These are phyloP conservation scores for Ramicandelaber brevisporus DNA, from an alignment of 192 early-diverging fungal species.

Conservation along the genomic window DNA sequence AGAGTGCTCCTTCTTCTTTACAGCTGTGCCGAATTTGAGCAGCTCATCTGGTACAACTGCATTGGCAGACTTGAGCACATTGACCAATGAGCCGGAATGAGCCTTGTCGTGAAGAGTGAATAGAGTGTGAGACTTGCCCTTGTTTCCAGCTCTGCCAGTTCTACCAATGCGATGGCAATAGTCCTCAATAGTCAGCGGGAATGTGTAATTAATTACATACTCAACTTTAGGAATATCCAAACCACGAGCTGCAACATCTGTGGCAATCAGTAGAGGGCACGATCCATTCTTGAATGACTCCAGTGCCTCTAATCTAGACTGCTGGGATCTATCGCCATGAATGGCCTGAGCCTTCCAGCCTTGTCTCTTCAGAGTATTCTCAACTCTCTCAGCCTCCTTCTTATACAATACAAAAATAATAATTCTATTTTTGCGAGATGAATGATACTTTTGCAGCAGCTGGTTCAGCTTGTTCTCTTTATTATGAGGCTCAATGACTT, in stretches of 20 bases:
- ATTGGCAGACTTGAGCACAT: constrained; percentile 69
- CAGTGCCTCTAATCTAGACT: constrained; percentile 52
- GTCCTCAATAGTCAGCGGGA: constrained; percentile 93
- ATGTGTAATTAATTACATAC: constrained; percentile 88
- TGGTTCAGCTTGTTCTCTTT: constrained; percentile 54
- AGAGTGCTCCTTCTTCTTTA: constrained; percentile 90
- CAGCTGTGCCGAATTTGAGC: constrained; percentile 81
- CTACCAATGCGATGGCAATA: constrained; percentile 84
- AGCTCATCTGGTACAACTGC: constrained; percentile 65
- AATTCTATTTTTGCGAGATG: constrained; percentile 58
- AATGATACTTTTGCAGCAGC: constrained; percentile 64
- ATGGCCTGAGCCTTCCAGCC: constrained; percentile 69
- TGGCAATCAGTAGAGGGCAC: constrained; percentile 71
- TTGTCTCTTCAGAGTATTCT: constrained; percentile 34
- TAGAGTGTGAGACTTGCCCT: constrained; percentile 74
- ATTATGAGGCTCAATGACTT: constrained; percentile 51
- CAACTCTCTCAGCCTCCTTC: constrained; percentile 73
- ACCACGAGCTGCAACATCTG: constrained; percentile 79
- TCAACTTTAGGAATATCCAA: constrained; percentile 77
- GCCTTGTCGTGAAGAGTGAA: constrained; percentile 78
- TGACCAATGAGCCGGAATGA: constrained; percentile 68
- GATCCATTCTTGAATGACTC: constrained; percentile 56
- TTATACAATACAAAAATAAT: constrained; percentile 92
- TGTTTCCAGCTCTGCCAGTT: constrained; percentile 83
- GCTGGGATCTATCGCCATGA: constrained; percentile 79